Base-by-base conservation (phyloP, 306 rosid genomes). In the Cucurbita pepo region DNA sequence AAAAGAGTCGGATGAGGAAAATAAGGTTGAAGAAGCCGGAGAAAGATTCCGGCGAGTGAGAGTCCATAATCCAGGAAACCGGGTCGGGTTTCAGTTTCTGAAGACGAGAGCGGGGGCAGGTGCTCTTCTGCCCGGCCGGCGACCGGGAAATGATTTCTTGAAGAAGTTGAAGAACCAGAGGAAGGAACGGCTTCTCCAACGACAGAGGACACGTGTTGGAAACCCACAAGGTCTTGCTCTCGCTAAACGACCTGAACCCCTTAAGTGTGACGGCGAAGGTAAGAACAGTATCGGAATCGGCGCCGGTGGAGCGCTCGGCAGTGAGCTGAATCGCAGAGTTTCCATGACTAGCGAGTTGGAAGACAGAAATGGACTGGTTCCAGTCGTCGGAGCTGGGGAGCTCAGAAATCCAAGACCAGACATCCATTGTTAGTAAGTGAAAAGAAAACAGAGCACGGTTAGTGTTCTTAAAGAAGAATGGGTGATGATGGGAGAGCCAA, bases 321-420 rank as follows among this genome's bases (percentile, higher is more conserved):
- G 52, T 78, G 53, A 93, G 85, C 16, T 86, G 83, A 60, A 93
- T 87, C 0, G 91, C 30, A 72, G 85, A 74, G n/a, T 55, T 48
- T 1, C 66, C 74, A 7, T 53, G 72, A 8, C 50, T 37, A 40
- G 98, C 97, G 7, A 90, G 89, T n/a, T 86, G 75, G 64, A 84
- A 85, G 58, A 21, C 81, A 1, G 85, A 43, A 3, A 91, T 81
- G 82, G 88, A 83, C 60, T 82, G 79, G 62, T 62, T 69, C 90
- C 87, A 85, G 12, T 84, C 82, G 6, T 62, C 72, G 11, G 86
- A 87, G 85, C 74, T 83, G 34, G 90, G 91, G 5, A 93, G 88
- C 58, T 88, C 87, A 37, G 79, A 84, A 63, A 93, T 93, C 98
- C 98, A 93, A 8, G 94, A 81, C 98, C 98, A 93, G 58, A 88